Conservation (phyloP, 345 rosid genomes). For the rapeseed (Brassica napus) region DNA sequence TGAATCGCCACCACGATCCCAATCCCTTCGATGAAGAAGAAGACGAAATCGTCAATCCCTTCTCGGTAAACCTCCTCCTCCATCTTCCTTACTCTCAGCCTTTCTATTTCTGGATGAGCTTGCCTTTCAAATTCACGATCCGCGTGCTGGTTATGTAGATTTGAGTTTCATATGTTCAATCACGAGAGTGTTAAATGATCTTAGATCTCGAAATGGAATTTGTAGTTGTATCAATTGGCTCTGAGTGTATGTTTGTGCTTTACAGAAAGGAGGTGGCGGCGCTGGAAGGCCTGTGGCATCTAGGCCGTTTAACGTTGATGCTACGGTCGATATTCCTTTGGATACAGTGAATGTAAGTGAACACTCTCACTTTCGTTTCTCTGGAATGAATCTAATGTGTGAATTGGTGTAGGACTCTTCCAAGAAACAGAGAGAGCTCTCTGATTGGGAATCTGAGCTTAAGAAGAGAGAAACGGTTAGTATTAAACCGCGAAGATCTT, state of each 20-base stretch:
- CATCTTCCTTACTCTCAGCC: slow-evolving; percentile 9
- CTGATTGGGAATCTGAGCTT: slow-evolving; percentile 83
- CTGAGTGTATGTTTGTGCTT: not conserved
- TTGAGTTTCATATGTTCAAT: not conserved
- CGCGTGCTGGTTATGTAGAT: not conserved
- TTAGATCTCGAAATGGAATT: slow-evolving; percentile 20
- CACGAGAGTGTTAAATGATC: not conserved
- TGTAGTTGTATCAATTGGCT: not conserved
- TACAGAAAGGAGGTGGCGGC: slow-evolving; percentile 52
- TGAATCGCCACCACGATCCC: slow-evolving; percentile 84
- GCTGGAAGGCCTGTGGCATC: slow-evolving; percentile 48
- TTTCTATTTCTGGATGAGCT: slow-evolving; percentile 9
- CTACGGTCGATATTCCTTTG: slow-evolving; percentile 79
- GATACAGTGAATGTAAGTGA: slow-evolving; percentile 63
- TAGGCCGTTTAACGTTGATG: slow-evolving; percentile 58
- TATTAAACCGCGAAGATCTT: not conserved
- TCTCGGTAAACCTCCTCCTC: slow-evolving; percentile 54
- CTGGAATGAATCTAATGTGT: not conserved
- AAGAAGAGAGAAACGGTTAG: slow-evolving; percentile 68
- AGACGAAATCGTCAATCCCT: slow-evolving; percentile 65
- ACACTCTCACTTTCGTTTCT: not conserved
- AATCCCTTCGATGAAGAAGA: slow-evolving; percentile 76
- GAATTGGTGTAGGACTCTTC: slow-evolving; percentile 52
- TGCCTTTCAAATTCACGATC: slow-evolving; percentile 8
- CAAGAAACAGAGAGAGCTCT: slow-evolving; percentile 71